phyloP scores from a whole-genome alignment of 805 yeast species.

The Wilhelminamyces savonicus region DNA sequence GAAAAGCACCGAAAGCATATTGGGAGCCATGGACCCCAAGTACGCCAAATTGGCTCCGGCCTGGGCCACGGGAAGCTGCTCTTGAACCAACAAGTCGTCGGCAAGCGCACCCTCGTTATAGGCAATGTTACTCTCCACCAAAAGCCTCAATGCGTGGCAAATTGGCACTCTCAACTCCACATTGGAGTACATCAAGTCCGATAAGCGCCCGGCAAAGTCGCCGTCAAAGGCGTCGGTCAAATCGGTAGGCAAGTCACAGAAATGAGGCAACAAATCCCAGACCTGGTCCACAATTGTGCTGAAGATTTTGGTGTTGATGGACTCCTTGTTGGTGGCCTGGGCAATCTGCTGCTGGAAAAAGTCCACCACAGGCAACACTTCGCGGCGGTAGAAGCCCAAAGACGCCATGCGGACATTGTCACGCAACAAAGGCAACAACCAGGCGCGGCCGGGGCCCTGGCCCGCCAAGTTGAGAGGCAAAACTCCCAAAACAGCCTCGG shows the following conservation, averaged over 20 bases:
- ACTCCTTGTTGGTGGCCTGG: slow-evolving; percentile 40
- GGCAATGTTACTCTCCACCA: slow-evolving; percentile 70
- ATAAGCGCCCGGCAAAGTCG: slow-evolving; percentile 68
- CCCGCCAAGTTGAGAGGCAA: slow-evolving; percentile 77
- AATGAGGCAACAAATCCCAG: slow-evolving; percentile 87
- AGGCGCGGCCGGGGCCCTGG: slow-evolving; percentile 76
- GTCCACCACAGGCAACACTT: slow-evolving; percentile 61
- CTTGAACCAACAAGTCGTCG: slow-evolving; percentile 51
- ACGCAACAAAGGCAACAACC: slow-evolving; percentile 87
- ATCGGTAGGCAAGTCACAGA: slow-evolving; percentile 83
- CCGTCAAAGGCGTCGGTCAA: slow-evolving; percentile 58
- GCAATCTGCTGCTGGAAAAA: slow-evolving; percentile 46
- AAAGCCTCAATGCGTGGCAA: slow-evolving; percentile 70
- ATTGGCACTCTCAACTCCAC: slow-evolving; percentile 74
- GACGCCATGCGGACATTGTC: slow-evolving; percentile 74
- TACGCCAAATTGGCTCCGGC: slow-evolving; percentile 56
- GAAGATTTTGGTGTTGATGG: slow-evolving; percentile 71
- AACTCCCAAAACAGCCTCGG: slow-evolving; percentile 66
- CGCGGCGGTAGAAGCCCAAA: slow-evolving; percentile 53
- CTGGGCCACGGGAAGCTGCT: slow-evolving; percentile 51
- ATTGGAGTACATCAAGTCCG: slow-evolving; percentile 68
- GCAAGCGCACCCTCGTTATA: slow-evolving; percentile 55
- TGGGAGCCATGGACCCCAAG: slow-evolving; percentile 60
- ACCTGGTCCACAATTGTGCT: slow-evolving; percentile 84
- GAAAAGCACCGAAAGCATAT: slow-evolving; percentile 79